Evolutionary conservation across 441 rosid genomes (phyloP).

Genomic region (Pelargonium citronellum): DNA sequence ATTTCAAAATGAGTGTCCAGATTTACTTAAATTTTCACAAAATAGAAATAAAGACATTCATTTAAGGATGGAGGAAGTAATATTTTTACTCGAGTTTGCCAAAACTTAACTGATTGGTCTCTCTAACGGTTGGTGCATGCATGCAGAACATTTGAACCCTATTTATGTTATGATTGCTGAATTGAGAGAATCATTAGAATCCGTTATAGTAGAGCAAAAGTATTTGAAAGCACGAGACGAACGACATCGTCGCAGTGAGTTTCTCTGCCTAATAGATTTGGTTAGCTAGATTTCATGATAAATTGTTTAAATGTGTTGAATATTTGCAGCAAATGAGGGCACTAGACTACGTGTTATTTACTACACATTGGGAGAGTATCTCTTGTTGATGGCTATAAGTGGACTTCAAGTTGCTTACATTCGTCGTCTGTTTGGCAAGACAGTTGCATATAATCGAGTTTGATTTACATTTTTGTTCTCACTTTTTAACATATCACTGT

Average conservation of each 20-base stretch:
- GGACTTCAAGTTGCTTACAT: slow-evolving; percentile 70
- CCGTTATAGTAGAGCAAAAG: slow-evolving; percentile 82
- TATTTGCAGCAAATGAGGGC: slow-evolving; percentile 82
- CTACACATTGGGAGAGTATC: slow-evolving; percentile 75
- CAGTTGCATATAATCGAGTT: slow-evolving; percentile 82
- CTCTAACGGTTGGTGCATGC: not conserved
- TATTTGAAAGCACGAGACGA: slow-evolving; percentile 84
- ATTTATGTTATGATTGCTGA: slow-evolving; percentile 88
- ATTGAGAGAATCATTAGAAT: slow-evolving; percentile 85
- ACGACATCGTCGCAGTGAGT: slow-evolving; percentile 82
- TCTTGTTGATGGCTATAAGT: slow-evolving; percentile 61
- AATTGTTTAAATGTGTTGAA: not conserved
- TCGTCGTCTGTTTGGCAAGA: slow-evolving; percentile 90
- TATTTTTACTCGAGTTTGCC: too few species aligned
- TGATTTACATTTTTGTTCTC: slow-evolving; percentile 5
- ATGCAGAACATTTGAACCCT: slow-evolving; percentile 87
- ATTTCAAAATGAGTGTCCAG: too few species aligned
- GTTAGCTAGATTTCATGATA: too few species aligned
- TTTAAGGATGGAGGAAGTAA: too few species aligned
- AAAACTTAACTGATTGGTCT: not conserved
- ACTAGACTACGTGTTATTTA: slow-evolving; percentile 73
- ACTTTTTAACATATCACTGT: too few species aligned
- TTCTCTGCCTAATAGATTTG: not conserved
- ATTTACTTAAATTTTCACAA: too few species aligned
- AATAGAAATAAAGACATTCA: too few species aligned